These are phyloP conservation scores for Raffaelea ambrosiae DNA, from an alignment of 2,329 filamentous ascomycete genomes.

Conservation along the genomic window DNA sequence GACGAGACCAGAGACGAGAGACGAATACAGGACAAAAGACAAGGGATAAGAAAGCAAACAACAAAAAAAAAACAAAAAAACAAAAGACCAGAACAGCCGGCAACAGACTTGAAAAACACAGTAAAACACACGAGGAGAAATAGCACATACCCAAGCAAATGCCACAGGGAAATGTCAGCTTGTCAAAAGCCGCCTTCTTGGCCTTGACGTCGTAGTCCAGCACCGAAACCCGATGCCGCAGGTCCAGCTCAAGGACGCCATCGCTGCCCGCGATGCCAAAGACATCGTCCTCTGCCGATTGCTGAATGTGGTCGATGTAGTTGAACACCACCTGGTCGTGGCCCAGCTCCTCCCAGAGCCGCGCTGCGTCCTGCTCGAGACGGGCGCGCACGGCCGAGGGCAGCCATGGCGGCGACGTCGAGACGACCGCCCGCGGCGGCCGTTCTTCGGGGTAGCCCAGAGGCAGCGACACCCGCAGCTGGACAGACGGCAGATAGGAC, in stretches of 20 bases:
- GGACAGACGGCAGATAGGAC: conserved; percentile 49
- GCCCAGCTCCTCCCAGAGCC: conserved; percentile 55
- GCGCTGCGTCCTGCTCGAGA: conserved; percentile 40
- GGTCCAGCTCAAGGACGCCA: conserved; percentile 41
- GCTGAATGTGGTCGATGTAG: conserved; percentile 56
- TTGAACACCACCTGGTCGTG: conserved; percentile 50
- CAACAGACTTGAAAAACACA: conserved; percentile 47
- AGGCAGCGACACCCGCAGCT: conserved; percentile 45
- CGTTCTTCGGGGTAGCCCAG: conserved; percentile 46
- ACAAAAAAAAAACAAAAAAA: not conserved
- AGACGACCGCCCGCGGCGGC: conserved; percentile 42
- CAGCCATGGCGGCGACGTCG: conserved; percentile 51
- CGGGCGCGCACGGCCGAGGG: conserved; percentile 34
- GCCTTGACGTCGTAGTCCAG: conserved; percentile 71
- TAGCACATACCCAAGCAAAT: conserved; percentile 57
- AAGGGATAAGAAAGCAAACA: not conserved
- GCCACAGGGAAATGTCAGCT: conserved; percentile 78
- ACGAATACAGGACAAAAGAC: no score
- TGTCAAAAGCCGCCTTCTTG: conserved; percentile 67
- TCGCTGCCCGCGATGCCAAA: conserved; percentile 47
- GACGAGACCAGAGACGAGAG: no score
- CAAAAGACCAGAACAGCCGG: conserved; percentile 50
- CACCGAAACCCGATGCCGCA: conserved; percentile 58
- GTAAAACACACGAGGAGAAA: not conserved
- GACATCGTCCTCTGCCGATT: conserved; percentile 49